Evolutionary conservation across 805 yeast genomes (phyloP), one percentile per base, ranked within the genome.

Genomic region (Candida boleticola): DNA sequence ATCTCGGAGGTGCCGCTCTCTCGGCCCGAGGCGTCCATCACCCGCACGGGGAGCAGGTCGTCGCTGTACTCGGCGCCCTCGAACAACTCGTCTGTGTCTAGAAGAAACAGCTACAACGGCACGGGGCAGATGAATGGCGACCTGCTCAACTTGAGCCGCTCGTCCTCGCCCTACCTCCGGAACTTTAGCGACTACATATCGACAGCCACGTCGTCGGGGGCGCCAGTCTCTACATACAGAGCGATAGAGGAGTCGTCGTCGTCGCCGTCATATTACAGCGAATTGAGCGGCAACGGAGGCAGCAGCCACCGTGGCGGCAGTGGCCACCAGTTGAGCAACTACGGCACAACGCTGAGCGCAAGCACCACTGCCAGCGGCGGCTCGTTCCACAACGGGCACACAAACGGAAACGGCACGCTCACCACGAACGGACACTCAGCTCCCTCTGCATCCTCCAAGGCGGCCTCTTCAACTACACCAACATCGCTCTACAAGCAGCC

Each of bases 141-240:
- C 21, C 21, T 18, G 22, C 16, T 17, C 22, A 16, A 25, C 18
- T 22, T 25, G 3, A 9, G 7, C 6, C 22, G 19, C 4, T 10
- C 29, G 13, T 5, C 25, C n/a, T 38, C 41, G 13, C 41, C 41
- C 6, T 38, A 38, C 16, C 22, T 38, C 16, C 17, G 22, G 21
- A 38, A 38, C 41, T 38, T 38, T 16, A 38, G 35, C 26, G 41
- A 38, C 16, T 38, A 38, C 19, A 38, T 38, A n/a, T 29, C 34
- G 9, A 38, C 41, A 4, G 41, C 41, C 3, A 29, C 41, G 3
- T 23, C 31, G 3, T 7, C 17, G 6, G 23, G 23, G 5, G 25
- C 39, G 5, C 39, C 39, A 6, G 13, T 25, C 13, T 35, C 35
- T 5, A 13, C 16, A 20, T 14, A 11, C 9, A 17, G 22, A 9